Evolutionary conservation across 2,329 filamentous ascomycete genomes (phyloP).

Genomic region (Fusarium temperatum): DNA sequence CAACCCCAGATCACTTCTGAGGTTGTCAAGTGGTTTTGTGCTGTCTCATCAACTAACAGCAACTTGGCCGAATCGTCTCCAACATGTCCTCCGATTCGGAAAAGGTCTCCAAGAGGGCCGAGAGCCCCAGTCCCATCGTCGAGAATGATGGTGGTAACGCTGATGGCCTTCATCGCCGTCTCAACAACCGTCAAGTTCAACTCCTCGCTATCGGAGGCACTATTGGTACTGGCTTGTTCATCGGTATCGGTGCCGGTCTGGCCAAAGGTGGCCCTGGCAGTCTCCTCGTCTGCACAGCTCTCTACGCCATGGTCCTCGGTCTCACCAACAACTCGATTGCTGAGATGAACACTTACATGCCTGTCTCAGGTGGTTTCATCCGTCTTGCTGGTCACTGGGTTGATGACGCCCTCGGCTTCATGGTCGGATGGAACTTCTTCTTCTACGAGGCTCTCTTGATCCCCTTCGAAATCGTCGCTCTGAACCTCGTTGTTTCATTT

Average conservation of each 20-base stretch:
- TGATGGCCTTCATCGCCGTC: slow-evolving; percentile 32
- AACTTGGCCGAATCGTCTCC: slow-evolving; percentile 7
- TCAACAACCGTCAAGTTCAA: slow-evolving; percentile 36
- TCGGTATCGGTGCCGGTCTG: slow-evolving; percentile 32
- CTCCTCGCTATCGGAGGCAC: slow-evolving; percentile 33
- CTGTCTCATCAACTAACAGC: neutral
- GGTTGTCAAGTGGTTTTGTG: slow-evolving; percentile 5
- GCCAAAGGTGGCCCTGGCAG: slow-evolving; percentile 31
- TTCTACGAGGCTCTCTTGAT: slow-evolving; percentile 46
- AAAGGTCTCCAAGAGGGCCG: slow-evolving; percentile 23
- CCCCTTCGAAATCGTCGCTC: slow-evolving; percentile 46
- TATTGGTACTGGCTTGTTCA: slow-evolving; percentile 29
- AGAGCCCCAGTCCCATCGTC: neutral
- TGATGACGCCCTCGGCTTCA: slow-evolving; percentile 34
- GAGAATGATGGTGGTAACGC: slow-evolving; percentile 16
- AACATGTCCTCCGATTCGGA: slow-evolving; percentile 31
- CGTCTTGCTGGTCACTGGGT: slow-evolving; percentile 35
- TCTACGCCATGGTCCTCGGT: slow-evolving; percentile 31
- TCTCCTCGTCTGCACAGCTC: slow-evolving; percentile 30
- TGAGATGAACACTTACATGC: slow-evolving; percentile 38
- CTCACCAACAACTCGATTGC: slow-evolving; percentile 38
- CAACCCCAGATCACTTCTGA: slow-evolving; percentile 8
- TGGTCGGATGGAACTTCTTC: slow-evolving; percentile 48
- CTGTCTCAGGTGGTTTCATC: slow-evolving; percentile 33
- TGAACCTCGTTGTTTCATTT: slow-evolving; percentile 47